phyloP scores from a whole-genome alignment of 2,329 filamentous ascomycete genomes.

The Sarocladium strictum region DNA sequence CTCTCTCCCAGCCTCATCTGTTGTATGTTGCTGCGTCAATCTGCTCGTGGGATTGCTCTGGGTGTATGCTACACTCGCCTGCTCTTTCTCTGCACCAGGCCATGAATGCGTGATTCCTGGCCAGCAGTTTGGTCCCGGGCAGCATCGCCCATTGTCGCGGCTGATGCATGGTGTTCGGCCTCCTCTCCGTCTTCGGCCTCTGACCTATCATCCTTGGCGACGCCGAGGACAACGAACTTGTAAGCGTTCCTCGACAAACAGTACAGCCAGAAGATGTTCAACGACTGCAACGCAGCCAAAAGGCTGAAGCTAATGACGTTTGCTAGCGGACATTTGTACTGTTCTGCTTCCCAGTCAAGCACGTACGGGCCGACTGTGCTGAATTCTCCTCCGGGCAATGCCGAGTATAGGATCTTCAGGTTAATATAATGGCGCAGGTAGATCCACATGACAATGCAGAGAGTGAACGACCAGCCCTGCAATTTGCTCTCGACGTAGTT shows the following conservation, averaged over 20 bases:
- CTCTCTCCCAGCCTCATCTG: too few relatives aligned
- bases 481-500: slow-evolving; percentile 80
- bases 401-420: slow-evolving; percentile 66
- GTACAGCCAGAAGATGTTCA: slow-evolving; percentile 79
- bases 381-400: slow-evolving; percentile 62
- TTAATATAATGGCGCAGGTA: slow-evolving; percentile 86
- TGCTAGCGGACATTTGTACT: slow-evolving; percentile 59
- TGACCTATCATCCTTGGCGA: slow-evolving; percentile 64
- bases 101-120: slow-evolving; percentile 5
- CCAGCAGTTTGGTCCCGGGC: neutral
- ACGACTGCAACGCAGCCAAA: slow-evolving; percentile 61
- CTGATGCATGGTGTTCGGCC: slow-evolving; percentile 14
- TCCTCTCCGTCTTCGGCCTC: slow-evolving; percentile 61
- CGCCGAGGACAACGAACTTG: slow-evolving; percentile 57
- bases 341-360: slow-evolving; percentile 67
- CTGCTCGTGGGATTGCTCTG: too few relatives aligned
- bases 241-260: slow-evolving; percentile 70
- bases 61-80: neutral
- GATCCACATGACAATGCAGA: slow-evolving; percentile 79
- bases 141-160: neutral
- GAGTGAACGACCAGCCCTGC: slow-evolving; percentile 75
- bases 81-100: neutral
- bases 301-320: slow-evolving; percentile 62
- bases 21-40: too few relatives aligned
- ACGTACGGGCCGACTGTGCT: slow-evolving; percentile 67